Base-by-base conservation (phyloP, 2,329 filamentous ascomycete species). In the Fusarium abutilonis region DNA sequence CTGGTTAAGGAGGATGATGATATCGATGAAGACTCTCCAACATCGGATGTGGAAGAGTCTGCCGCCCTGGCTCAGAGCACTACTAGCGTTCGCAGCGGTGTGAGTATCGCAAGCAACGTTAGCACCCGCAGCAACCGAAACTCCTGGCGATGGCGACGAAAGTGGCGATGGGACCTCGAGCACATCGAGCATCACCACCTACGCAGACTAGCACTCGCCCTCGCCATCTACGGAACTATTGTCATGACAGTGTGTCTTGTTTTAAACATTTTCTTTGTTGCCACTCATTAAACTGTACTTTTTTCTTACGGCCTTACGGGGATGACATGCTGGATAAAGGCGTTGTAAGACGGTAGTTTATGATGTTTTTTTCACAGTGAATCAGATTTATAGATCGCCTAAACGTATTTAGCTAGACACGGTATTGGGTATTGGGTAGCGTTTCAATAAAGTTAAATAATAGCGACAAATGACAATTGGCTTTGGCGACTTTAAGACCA, bases 1-100 rank as follows among this genome's bases (percentile, higher is more conserved):
- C 80, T 98, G 9, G 81, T 92, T 62, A 98, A 98, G 75, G 93
- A 95, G 71, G 92, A 97, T 66, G 95, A 98, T 69, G 91, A 94
- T 63, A 87, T 88, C n/a, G 82, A 69, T 9, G 68, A 85, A 34
- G 89, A 90, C 44, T 76, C 74, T 0, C 74, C 71, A 5, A 81
- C 82, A 9, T 79, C 77, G 2, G 85, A 85, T 34, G 80, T 84
- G 1, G 78, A 86, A 60, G 80, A 79, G 6, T 72, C 78, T 1
- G 78, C 74, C 2, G 74, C 76, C 2, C 69, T 84, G 5, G 73
- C 80, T 1, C 78, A 79, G 34, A 81, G 81, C 68, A 79, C 77
- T 13, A 75, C 75, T 9, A 82, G 81, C 66, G 64, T 82, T 31
- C 76, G 71, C 48, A 83, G 80, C 32, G 73, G 67, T 6, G 72